Evolutionary conservation across 768 basidiomycete genomes (phyloP).

Genomic region (Coprinopsis strossmayeri): DNA sequence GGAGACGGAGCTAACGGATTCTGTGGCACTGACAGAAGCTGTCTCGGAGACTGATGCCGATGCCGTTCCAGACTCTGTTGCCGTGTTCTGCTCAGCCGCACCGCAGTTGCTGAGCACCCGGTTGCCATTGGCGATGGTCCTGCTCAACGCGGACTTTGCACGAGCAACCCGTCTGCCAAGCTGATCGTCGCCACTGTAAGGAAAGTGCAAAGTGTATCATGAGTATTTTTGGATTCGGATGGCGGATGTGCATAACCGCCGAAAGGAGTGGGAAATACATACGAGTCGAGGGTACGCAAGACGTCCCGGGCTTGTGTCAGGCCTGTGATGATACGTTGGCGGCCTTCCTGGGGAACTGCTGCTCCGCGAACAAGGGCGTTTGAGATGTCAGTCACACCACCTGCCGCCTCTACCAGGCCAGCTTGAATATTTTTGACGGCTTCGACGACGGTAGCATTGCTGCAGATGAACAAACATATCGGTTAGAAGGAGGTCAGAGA

Average conservation of each 20-base stretch:
- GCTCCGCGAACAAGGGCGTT: constrained; percentile 5
- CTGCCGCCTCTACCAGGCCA: constrained; percentile 8
- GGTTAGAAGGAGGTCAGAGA: background rate
- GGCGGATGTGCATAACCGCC: background rate
- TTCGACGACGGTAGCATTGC: constrained; percentile 7
- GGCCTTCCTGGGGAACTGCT: constrained; percentile 1
- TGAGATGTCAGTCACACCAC: constrained; percentile 8
- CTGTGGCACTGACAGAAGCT: background rate
- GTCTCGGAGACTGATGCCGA: background rate
- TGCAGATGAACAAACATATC: background rate
- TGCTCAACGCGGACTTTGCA: background rate
- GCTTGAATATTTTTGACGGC: constrained; percentile 6
- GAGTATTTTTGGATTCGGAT: background rate
- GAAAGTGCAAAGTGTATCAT: background rate
- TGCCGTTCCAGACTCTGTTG: background rate
- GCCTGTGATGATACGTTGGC: constrained; percentile 7
- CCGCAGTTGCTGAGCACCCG: background rate
- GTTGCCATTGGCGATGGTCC: background rate
- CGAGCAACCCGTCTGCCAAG: background rate
- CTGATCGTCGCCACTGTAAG: background rate
- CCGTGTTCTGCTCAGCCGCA: background rate
- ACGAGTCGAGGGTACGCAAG: constrained; percentile 1
- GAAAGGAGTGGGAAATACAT: background rate
- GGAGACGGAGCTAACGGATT: background rate
- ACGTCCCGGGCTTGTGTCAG: constrained; percentile 8